Conservation (phyloP, 352 stramenopile genomes). For the Globisporangium splendens region DNA sequence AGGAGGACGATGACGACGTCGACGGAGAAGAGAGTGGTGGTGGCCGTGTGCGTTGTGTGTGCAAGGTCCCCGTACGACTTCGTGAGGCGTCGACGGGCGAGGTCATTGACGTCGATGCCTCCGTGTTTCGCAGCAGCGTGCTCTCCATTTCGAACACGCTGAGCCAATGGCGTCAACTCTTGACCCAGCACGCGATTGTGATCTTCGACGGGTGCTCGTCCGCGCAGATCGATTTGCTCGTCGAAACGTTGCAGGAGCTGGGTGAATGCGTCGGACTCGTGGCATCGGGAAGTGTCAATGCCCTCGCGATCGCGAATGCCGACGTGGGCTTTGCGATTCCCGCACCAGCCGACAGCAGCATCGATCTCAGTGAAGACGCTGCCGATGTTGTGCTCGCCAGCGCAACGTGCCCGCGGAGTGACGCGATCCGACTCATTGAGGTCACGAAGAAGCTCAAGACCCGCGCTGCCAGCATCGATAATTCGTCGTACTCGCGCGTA, state of each 20-base stretch:
- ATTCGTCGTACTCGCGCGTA: not conserved
- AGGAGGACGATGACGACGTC: constrained; percentile 20
- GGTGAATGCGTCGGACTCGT: constrained; percentile 46
- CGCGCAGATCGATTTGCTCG: constrained; percentile 39
- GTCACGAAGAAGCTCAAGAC: constrained; percentile 29
- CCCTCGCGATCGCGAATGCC: constrained; percentile 36
- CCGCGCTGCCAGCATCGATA: not conserved
- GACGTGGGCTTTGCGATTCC: constrained; percentile 52
- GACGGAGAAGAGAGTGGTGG: constrained; percentile 12
- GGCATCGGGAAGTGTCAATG: constrained; percentile 40
- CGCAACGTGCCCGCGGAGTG: constrained; percentile 34
- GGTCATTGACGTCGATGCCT: constrained; percentile 28
- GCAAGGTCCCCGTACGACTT: constrained; percentile 30
- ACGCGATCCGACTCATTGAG: constrained; percentile 49
- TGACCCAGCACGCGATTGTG: constrained; percentile 36
- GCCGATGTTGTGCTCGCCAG: constrained; percentile 41
- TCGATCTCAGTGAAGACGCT: constrained; percentile 50
- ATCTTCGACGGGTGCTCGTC: constrained; percentile 43
- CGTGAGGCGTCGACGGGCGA: constrained; percentile 34
- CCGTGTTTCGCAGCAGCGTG: constrained; percentile 31
- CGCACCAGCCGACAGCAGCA: constrained; percentile 19
- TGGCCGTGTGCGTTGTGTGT: constrained; percentile 25
- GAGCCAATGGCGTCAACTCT: constrained; percentile 39
- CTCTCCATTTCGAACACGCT: constrained; percentile 57
- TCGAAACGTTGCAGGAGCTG: constrained; percentile 51